A percentile compares a stretch with the other conserved stretches of the same genome.
phyloP scores from a whole-genome alignment of 306 rosid species.

The Acmispon strigosus region DNA sequence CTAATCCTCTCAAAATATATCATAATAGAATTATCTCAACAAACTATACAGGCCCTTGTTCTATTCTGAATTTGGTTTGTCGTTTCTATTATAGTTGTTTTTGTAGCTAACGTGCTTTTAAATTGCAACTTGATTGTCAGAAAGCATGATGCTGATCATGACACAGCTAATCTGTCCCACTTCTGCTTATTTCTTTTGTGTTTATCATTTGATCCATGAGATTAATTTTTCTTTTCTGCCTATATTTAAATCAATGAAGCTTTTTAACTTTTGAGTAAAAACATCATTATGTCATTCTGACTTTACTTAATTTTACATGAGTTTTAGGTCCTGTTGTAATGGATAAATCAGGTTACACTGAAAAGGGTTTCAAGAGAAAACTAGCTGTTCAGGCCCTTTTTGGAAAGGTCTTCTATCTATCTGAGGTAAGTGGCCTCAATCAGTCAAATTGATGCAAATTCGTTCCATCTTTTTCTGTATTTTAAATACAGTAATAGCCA shows the following conservation, averaged over 20 bases:
- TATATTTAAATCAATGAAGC: conserved; percentile 5
- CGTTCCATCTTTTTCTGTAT: neutral
- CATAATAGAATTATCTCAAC: no score
- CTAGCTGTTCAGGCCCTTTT: conserved; percentile 86
- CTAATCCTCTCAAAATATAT: no score
- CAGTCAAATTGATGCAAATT: neutral
- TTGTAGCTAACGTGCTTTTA: neutral
- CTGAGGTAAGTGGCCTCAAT: conserved; percentile 58
- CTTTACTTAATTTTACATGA: conserved; percentile 16
- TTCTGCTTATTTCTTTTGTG: neutral
- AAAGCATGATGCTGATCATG: neutral
- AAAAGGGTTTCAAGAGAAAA: conserved; percentile 95
- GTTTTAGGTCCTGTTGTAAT: conserved; percentile 85
- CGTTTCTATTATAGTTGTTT: neutral
- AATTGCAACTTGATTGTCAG: conserved; percentile 1
- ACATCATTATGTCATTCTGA: conserved; percentile 11
- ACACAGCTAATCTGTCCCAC: conserved; percentile 7
- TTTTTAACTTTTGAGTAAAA: neutral
- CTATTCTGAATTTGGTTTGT: neutral
- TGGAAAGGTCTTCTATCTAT: conserved; percentile 87
- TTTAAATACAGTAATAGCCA: neutral
- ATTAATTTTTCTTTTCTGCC: neutral
- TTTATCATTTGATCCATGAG: neutral
- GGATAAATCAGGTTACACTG: conserved; percentile 81
- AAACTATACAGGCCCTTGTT: neutral